These are phyloP conservation scores for Noccaea caerulescens DNA, from an alignment of 345 rosid genomes.

Conservation along the genomic window DNA sequence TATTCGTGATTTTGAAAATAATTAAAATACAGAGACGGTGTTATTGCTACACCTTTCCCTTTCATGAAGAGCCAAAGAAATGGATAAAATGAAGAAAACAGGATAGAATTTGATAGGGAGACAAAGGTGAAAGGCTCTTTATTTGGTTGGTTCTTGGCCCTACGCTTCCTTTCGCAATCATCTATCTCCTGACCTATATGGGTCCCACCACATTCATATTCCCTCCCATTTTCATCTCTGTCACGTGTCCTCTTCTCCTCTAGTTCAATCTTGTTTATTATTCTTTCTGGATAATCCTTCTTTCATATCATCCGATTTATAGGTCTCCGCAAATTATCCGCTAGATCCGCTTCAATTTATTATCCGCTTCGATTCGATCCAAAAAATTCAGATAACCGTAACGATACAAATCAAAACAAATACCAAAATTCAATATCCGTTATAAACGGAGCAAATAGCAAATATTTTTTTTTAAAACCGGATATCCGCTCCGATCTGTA, in stretches of 20 bases:
- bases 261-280: neutral
- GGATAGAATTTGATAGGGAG: slow-evolving; percentile 35
- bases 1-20: neutral
- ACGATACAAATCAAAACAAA: no score
- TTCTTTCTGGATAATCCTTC: slow-evolving; percentile 1
- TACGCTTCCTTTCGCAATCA: slow-evolving; percentile 34
- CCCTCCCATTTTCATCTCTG: slow-evolving; percentile 1
- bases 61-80: slow-evolving; percentile 43
- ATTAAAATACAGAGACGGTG: neutral
- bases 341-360: no score
- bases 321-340: no score
- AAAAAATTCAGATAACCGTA: no score
- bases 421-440: no score
- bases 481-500: no score
- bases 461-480: no score
- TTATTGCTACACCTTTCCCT: slow-evolving; percentile 32
- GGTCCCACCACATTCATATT: slow-evolving; percentile 32
- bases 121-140: slow-evolving; percentile 31
- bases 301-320: slow-evolving; percentile 1
- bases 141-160: slow-evolving; percentile 36
- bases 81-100: slow-evolving; percentile 22
- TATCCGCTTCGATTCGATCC: no score
- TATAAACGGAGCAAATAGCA: no score
- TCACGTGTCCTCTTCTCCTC: slow-evolving; percentile 34
- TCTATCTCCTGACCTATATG: slow-evolving; percentile 9